Evolutionary conservation across 768 basidiomycete genomes (phyloP).

Genomic region (Pleurotus giganteus): DNA sequence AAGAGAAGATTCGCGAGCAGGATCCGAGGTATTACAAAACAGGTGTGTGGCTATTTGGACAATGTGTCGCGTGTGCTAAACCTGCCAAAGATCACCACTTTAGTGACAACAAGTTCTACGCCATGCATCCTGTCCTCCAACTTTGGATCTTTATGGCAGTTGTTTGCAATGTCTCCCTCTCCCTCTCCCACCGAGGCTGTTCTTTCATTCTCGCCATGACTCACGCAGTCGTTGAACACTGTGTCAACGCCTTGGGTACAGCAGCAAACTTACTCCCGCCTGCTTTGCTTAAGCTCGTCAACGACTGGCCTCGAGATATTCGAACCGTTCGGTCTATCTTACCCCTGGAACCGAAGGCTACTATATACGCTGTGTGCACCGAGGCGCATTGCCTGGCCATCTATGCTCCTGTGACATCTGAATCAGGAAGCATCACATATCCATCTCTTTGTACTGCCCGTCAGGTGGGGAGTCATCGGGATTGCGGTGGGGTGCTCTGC

Average conservation of each 20-base stretch:
- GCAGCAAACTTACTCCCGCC: neutral
- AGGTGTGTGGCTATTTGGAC: too few species aligned
- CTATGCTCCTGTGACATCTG: neutral
- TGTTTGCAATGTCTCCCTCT: neutral
- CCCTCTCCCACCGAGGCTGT: neutral
- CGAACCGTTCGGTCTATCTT: neutral
- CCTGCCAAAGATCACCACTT: too few species aligned
- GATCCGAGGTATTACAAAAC: too few species aligned
- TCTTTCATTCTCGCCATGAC: slow-evolving; percentile 1
- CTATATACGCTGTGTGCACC: slow-evolving; percentile 5
- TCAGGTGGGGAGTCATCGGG: neutral
- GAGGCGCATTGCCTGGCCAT: neutral
- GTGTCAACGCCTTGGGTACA: neutral
- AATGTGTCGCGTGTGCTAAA: too few species aligned
- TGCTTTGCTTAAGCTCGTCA: neutral
- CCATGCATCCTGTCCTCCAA: neutral
- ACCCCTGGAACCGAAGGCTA: neutral
- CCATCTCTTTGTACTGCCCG: neutral
- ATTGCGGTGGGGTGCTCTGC: neutral
- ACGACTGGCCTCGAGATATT: neutral
- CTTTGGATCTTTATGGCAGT: slow-evolving; percentile 6
- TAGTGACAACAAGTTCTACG: too few species aligned
- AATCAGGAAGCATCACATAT: neutral
- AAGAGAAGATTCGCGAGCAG: too few species aligned
- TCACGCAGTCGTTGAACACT: neutral